phyloP scores from a whole-genome alignment of 1,284 basidiomycete genomes.

The Irpex sp. region DNA sequence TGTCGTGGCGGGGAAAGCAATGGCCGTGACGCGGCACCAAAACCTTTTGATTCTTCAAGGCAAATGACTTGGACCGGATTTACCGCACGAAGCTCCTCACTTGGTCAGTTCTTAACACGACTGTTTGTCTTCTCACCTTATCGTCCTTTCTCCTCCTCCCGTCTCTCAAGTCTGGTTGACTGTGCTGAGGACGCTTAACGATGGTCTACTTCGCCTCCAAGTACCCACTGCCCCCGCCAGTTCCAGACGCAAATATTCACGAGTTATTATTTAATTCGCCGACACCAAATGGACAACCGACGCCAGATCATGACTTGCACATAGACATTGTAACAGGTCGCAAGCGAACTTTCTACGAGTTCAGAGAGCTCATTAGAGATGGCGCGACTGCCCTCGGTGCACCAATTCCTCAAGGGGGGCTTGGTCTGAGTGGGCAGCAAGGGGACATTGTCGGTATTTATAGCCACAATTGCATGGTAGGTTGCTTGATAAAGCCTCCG shows the following conservation, averaged over 20 bases:
- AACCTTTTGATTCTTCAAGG: neutral
- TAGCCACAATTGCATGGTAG: conserved; percentile 64
- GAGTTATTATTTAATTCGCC: conserved; percentile 52
- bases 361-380: conserved; percentile 47
- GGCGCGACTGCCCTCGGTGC: conserved; percentile 55
- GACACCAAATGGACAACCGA: conserved; percentile 32
- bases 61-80: neutral
- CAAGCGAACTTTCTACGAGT: conserved; percentile 42
- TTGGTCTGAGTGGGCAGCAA: conserved; percentile 44
- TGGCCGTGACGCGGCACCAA: too few relatives aligned
- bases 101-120: neutral
- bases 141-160: neutral
- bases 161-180: neutral
- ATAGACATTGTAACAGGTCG: conserved; percentile 54
- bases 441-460: conserved; percentile 65
- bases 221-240: conserved; percentile 32
- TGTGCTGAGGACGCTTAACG: neutral
- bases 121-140: neutral
- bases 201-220: conserved; percentile 37
- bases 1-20: too few relatives aligned
- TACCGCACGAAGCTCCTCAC: neutral
- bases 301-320: conserved; percentile 53
- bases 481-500: conserved; percentile 14
- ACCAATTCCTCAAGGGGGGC: conserved; percentile 44
- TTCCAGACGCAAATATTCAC: conserved; percentile 52